Evolutionary conservation across 257 asterid genomes (phyloP).

Genomic region (Petunia axillaris): DNA sequence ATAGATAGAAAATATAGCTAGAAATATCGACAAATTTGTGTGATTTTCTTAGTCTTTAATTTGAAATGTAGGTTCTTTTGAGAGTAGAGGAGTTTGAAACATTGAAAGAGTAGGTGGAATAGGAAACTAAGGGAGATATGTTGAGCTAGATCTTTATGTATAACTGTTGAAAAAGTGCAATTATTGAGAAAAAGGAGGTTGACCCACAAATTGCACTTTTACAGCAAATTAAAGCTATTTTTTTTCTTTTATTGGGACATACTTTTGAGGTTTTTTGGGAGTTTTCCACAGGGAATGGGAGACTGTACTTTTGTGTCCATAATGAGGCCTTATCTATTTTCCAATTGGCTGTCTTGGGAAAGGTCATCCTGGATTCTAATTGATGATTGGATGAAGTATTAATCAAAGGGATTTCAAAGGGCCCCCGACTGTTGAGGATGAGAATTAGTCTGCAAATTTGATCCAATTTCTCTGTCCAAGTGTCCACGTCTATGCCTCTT

Average conservation of each 20-base stretch:
- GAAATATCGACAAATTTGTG: neutral
- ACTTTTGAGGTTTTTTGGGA: conserved; percentile 32
- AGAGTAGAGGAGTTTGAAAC: too few relatives aligned
- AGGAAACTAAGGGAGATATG: conserved; percentile 17
- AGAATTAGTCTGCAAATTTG: conserved; percentile 32
- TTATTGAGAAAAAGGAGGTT: conserved; percentile 37
- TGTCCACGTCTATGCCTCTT: conserved; percentile 35
- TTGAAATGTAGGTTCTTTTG: neutral
- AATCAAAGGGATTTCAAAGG: conserved; percentile 57
- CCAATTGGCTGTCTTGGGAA: conserved; percentile 51
- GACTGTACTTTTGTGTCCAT: conserved; percentile 46
- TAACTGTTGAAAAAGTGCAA: conserved; percentile 38
- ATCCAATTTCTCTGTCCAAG: conserved; percentile 34
- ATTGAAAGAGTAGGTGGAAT: neutral
- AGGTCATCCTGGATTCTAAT: conserved; percentile 42
- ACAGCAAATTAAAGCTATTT: conserved; percentile 29
- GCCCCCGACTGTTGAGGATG: conserved; percentile 36
- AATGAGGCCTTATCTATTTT: conserved; percentile 54
- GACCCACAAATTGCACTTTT: conserved; percentile 75
- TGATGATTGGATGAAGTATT: conserved; percentile 57
- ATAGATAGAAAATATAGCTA: conserved; percentile 31
- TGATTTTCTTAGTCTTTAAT: neutral
- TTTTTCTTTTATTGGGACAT: neutral
- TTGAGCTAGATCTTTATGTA: conserved; percentile 30
- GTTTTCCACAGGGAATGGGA: conserved; percentile 33